Percentiles rank a stretch among this genome's conserved stretches.
These are phyloP conservation scores for Teratosphaeria zuluensis DNA, from an alignment of 2,329 filamentous ascomycete genomes.

Conservation along the genomic window DNA sequence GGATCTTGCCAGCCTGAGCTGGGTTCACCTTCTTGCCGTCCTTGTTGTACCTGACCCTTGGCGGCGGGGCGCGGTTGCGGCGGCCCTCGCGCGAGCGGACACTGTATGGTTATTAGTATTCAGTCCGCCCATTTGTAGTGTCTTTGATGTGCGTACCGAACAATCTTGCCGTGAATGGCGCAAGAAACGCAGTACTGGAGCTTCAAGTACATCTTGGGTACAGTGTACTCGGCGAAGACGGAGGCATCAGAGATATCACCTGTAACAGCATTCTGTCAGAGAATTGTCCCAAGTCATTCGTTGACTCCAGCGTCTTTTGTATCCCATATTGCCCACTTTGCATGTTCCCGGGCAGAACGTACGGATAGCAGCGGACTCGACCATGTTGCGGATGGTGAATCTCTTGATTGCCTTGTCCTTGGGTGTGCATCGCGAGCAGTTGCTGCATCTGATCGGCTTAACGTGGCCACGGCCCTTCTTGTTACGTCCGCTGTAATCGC, in stretches of 20 bases:
- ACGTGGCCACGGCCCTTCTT: conserved; percentile 99
- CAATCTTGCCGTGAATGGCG: conserved; percentile 99
- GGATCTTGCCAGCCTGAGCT: conserved; percentile 63
- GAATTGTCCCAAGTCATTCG: not conserved
- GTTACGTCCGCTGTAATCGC: conserved; percentile 73
- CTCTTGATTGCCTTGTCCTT: conserved; percentile 99
- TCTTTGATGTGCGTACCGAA: conserved; percentile 59
- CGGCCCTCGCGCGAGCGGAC: conserved; percentile 94
- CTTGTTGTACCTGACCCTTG: conserved; percentile 99
- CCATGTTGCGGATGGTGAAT: conserved; percentile 99
- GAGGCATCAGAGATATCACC: conserved; percentile 99
- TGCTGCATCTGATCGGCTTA: conserved; percentile 95
- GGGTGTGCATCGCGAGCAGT: conserved; percentile 73
- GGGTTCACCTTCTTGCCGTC: conserved; percentile 99
- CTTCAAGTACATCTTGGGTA: conserved; percentile 99
- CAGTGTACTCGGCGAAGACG: conserved; percentile 97
- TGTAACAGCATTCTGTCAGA: conserved; percentile 32
- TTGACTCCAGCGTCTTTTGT: not conserved
- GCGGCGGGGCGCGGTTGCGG: conserved; percentile 97
- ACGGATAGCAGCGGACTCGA: conserved; percentile 99
- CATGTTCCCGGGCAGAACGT: conserved; percentile 41
- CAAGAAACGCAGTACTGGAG: conserved; percentile 99
- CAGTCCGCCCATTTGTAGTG: not conserved
- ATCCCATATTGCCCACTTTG: not conserved
- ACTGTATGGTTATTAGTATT: conserved; percentile 43